Evolutionary conservation across 2,329 filamentous ascomycete genomes (phyloP).

Genomic region (Cladophialophora yegresii): DNA sequence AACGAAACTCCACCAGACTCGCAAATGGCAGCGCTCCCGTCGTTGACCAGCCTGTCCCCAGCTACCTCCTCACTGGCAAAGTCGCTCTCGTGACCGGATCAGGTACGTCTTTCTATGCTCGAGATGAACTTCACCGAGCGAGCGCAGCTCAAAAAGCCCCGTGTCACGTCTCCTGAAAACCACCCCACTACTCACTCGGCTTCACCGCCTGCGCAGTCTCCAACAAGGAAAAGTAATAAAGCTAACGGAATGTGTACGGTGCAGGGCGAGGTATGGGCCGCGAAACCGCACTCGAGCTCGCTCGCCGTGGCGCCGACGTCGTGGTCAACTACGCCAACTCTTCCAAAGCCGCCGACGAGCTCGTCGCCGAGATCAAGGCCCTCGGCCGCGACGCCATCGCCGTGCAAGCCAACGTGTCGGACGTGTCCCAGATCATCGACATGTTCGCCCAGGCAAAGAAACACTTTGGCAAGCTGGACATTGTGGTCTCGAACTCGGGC

Average conservation of each 20-base stretch:
- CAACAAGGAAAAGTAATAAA: not conserved
- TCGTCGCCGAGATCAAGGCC: slow-evolving; percentile 67
- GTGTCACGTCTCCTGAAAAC: not conserved
- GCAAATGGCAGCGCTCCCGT: slow-evolving; percentile 27
- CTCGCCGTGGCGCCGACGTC: slow-evolving; percentile 45
- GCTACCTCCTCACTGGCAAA: slow-evolving; percentile 51
- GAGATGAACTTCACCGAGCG: not conserved
- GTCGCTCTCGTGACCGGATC: slow-evolving; percentile 40
- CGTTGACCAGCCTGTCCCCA: slow-evolving; percentile 29
- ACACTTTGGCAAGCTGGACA: slow-evolving; percentile 68
- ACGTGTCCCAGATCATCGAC: slow-evolving; percentile 62
- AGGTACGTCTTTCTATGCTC: slow-evolving; percentile 27
- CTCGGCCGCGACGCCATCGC: slow-evolving; percentile 63
- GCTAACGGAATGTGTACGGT: slow-evolving; percentile 16
- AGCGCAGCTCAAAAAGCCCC: not conserved
- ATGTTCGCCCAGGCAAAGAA: slow-evolving; percentile 65
- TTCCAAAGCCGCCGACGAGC: slow-evolving; percentile 63
- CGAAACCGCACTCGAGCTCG: slow-evolving; percentile 47
- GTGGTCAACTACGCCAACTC: slow-evolving; percentile 58
- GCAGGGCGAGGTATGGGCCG: slow-evolving; percentile 47
- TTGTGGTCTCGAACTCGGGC: slow-evolving; percentile 59
- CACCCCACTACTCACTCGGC: not conserved
- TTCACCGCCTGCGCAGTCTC: slow-evolving; percentile 20
- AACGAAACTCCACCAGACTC: slow-evolving; percentile 29
- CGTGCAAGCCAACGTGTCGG: slow-evolving; percentile 68